A percentile compares a stretch with the other conserved stretches of the same genome.
phyloP scores from a whole-genome alignment of 495 filamentous ascomycete species.

The Pyrenopolyporus hunteri region DNA sequence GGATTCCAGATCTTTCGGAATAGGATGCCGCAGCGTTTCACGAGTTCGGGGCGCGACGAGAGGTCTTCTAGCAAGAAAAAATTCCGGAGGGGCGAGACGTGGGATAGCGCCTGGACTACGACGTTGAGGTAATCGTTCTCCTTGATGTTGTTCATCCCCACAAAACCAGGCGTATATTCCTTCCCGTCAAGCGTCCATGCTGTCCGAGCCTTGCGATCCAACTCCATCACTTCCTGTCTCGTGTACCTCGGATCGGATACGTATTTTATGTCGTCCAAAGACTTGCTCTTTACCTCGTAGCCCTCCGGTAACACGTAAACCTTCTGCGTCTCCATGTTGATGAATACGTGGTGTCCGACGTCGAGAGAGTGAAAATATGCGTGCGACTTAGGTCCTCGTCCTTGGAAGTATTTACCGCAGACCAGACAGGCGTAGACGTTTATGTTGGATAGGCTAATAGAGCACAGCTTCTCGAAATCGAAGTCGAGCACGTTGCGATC shows the following conservation, averaged over 20 bases:
- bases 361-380: conserved; percentile 98
- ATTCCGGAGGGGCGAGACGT: conserved; percentile 89
- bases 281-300: conserved; percentile 95
- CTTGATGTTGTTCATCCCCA: conserved; percentile 99
- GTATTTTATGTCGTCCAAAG: conserved; percentile 97
- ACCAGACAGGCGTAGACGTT: conserved; percentile 98
- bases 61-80: conserved; percentile 88
- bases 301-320: conserved; percentile 97
- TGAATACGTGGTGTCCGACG: conserved; percentile 91
- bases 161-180: conserved; percentile 90
- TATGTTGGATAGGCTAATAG: conserved; percentile 92
- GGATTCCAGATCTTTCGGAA: conserved; percentile 99
- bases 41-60: conserved; percentile 59
- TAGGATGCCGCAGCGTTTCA: conserved; percentile 84
- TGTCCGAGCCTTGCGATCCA: conserved; percentile 78
- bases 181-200: conserved; percentile 80
- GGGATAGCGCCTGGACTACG: conserved; percentile 88
- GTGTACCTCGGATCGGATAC: conserved; percentile 91
- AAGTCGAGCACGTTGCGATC: conserved; percentile 88
- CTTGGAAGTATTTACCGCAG: conserved; percentile 97
- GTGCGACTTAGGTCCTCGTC: conserved; percentile 89
- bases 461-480: conserved; percentile 98
- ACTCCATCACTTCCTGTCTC: conserved; percentile 74
- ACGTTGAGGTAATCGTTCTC: conserved; percentile 99
- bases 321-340: conserved; percentile 95